Percentiles rank a stretch among this genome's conserved stretches.
These are phyloP conservation scores for Penicillium sp. DNA, from an alignment of 2,329 filamentous ascomycete genomes.

Conservation along the genomic window DNA sequence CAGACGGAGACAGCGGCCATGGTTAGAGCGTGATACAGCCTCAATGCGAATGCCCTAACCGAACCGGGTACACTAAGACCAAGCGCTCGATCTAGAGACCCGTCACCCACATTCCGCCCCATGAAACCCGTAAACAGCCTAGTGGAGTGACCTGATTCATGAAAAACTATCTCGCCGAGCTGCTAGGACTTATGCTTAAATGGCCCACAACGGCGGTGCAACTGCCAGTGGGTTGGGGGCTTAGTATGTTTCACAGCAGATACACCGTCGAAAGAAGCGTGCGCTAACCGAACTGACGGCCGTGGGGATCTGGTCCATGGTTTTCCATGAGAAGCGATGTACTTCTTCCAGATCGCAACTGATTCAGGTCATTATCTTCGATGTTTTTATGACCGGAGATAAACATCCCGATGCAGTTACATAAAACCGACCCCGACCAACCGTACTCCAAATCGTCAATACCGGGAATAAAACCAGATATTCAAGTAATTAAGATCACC, in stretches of 20 bases:
- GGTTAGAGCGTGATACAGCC: neutral
- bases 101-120: neutral
- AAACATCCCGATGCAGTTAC: neutral
- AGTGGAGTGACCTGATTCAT: constrained; percentile 3
- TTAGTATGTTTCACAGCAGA: constrained; percentile 4
- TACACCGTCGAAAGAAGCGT: constrained; percentile 2
- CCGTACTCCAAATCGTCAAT: neutral
- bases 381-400: no score
- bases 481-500: neutral
- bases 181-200: constrained; percentile 21
- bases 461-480: neutral
- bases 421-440: neutral
- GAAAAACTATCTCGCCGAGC: constrained; percentile 10
- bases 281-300: constrained; percentile 1
- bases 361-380: no score
- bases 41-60: neutral
- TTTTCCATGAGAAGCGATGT: neutral
- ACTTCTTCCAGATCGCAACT: neutral
- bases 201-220: constrained; percentile 11
- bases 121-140: constrained; percentile 1
- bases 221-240: constrained; percentile 10
- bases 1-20: neutral
- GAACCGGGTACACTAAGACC: neutral
- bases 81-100: neutral
- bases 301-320: neutral